Percentiles rank a stretch among this genome's conserved stretches.
These are phyloP conservation scores for Penicillium sp. DNA, from an alignment of 2,329 filamentous ascomycete genomes.

Conservation along the genomic window DNA sequence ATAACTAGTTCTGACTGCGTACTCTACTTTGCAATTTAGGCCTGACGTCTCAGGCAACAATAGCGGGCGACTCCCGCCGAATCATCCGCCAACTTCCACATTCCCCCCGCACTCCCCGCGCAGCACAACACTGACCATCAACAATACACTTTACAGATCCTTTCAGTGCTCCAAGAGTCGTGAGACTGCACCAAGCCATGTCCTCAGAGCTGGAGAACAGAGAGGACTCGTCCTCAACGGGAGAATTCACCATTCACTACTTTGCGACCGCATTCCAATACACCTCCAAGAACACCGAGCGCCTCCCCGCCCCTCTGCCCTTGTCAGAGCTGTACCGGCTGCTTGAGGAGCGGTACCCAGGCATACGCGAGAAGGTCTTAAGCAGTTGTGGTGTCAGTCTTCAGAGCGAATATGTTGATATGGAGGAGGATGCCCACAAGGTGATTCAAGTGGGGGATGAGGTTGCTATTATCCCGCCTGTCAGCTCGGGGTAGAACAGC, in stretches of 20 bases:
- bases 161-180: not conserved
- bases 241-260: slow-evolving; percentile 50
- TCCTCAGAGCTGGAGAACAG: not conserved
- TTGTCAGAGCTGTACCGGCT: slow-evolving; percentile 42
- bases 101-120: not conserved
- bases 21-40: too few relatives aligned
- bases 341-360: slow-evolving; percentile 48
- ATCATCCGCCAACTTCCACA: not conserved
- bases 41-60: not conserved
- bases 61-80: not conserved
- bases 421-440: slow-evolving; percentile 29
- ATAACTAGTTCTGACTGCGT: too few relatives aligned
- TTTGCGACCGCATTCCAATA: slow-evolving; percentile 50
- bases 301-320: slow-evolving; percentile 47
- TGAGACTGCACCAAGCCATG: not conserved
- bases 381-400: slow-evolving; percentile 48
- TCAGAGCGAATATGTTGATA: slow-evolving; percentile 50
- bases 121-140: not conserved
- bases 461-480: slow-evolving; percentile 53
- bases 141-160: not conserved
- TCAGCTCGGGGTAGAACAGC: slow-evolving; percentile 48
- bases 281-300: slow-evolving; percentile 46
- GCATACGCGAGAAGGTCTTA: slow-evolving; percentile 45
- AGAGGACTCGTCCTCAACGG: not conserved
- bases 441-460: slow-evolving; percentile 46